Evolutionary conservation across 495 filamentous ascomycete genomes (phyloP), one percentile per base, ranked within the genome.

Genomic region (Neurospora terricola): DNA sequence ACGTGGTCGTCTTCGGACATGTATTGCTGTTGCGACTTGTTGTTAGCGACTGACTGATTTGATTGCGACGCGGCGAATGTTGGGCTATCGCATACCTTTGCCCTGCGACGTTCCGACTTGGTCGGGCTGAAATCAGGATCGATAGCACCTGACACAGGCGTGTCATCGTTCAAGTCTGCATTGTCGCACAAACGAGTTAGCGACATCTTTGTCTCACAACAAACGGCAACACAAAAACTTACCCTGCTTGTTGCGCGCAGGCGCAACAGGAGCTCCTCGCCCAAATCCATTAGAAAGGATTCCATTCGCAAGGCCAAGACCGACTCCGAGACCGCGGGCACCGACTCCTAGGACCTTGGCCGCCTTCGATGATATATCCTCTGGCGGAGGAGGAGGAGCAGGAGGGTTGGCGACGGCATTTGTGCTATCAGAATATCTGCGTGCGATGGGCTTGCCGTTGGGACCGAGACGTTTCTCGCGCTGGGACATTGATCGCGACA

Each of bases 281-380:
- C 43, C 77, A 66, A 66, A 66, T 3, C 54, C 54, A 66, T 66
- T 34, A 2, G 27, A 16, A 16, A 66, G 54, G 7, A 66, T 66
- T 66, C 54, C 54, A 34, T 66, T 83, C 76, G 79, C 73, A 30
- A 75, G 62, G 5, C 76, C 76, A 2, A 73, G 23, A 3, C 72
- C 76, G 10, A 72, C 72, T 18, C 70, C 73, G 39, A 39, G 37
- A 70, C 73, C 12, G 66, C 12, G 59, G n/a, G 30, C 73, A 37
- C 82, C 81, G 30, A 87, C 80, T 37, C 86, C 87, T 12, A 87
- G 78, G 59, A 87, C 74, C 75, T 82, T 87, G 42, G 86, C 86
- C n/a, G 87, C 87, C 76, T 87, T 89, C 6, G 83, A 77, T 4
- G 82, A 81, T 79, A 88, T 86, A 18, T 82, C 82, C 40, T 86